Base-by-base conservation (phyloP, 495 filamentous ascomycete genomes). In the Hypoxylon perforatum region DNA sequence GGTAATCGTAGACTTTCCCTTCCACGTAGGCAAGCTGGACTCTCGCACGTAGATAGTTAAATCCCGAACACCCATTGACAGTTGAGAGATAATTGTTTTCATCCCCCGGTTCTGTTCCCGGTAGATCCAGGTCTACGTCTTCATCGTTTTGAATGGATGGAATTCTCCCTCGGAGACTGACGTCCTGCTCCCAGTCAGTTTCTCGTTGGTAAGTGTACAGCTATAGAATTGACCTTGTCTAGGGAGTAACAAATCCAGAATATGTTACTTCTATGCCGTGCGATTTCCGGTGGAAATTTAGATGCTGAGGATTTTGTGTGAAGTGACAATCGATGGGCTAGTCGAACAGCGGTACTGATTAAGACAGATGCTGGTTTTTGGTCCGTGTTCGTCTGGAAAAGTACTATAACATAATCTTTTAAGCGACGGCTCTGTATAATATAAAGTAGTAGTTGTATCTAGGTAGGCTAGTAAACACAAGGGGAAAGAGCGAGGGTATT, bases 181-280 rank as follows among this genome's bases (percentile, higher is more conserved):
- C 59, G 42, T 75, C 74, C 66, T 72, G 19, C 3, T 30, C n/a
- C 12, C 3, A 1, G 57, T 63, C 15, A 66, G 53, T 25, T 48
- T 21, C 30, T 14, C 0, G 21, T 4, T 14, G 2, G 9, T 15
- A 2, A 14, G 17, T 15, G 14, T 2, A 7, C 1, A 7, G 14
- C 9, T 14, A 28, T 18, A n/a, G 10, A 9, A 0, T 12, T 55
- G 21, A 72, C 69, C 50, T 76, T 76, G 23, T 76, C 74, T 15
- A 76, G 52, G 17, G 54, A 60, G 48, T 75, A 76, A 25, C 70
- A 67, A 44, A 76, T 59, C 74, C 74, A 76, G 49, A 76, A 76
- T 56, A 76, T 45, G 21, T 74, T 68, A 11, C 56, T 62, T 19
- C 74, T 69, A 17, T 75, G 70, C 6, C 69, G 57, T 7, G 64